Evolutionary conservation across 2,329 filamentous ascomycete species (phyloP), one percentile per base, ranked within the genome.

Genomic region (Cordyceps javanica): DNA sequence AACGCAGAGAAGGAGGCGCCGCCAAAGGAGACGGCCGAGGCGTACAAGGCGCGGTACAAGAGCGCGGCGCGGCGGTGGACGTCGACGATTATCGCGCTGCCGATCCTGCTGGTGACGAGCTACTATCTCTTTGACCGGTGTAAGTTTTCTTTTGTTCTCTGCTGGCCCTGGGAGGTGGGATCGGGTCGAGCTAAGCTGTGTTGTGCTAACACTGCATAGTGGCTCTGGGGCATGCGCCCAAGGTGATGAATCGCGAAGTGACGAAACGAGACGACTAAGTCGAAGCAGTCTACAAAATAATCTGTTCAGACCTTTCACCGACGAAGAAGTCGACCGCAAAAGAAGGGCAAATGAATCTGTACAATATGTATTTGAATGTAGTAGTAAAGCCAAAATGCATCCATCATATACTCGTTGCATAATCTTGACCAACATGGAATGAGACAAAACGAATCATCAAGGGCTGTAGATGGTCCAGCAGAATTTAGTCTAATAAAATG

Each of bases 21-120:
- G 59, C 61, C n/a, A 58, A 62, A 6, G 55, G 55, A 3, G 61
- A 66, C 49, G 63, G 55, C 58, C 50, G 60, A 70, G 38, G 73
- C 75, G 44, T 79, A 76, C 61, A 68, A 74, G 62, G 64, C 65
- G 60, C 71, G 74, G 41, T 81, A 78, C 64, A 74, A 76, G 55
- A 62, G 65, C 38, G 73, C 76, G 30, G 72, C 74, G 56, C 66
- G 77, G 59, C 76, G 73, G 63, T 82, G 77, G 72, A 68, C 73
- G 3, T 68, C 70, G 23, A 60, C 74, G 8, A 78, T 84, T 62
- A 74, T 83, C 56, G 79, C 77, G 25, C 63, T 82, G 68, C 81
- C 81, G 2, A 75, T 84, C 32, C 63, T 82, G 5, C 60, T 83
- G 14, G 80, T 84, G 51, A 80, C 78, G 26, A 82, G 80, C 23